phyloP scores from a whole-genome alignment of 345 rosid genomes.

The Geranium brycei region DNA sequence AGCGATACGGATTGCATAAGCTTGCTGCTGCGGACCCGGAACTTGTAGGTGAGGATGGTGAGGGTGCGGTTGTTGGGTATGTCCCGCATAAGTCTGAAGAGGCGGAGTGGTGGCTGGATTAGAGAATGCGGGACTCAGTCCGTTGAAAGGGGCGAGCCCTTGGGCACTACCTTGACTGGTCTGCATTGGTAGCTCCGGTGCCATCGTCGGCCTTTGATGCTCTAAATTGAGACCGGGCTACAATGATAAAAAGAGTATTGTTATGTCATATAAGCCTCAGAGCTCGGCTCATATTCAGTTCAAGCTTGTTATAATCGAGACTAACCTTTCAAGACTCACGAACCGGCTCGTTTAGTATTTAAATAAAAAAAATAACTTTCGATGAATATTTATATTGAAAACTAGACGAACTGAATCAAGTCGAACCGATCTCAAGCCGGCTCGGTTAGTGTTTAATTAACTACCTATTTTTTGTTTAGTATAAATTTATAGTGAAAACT shows the following conservation, averaged over 20 bases:
- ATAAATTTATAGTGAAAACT: too few species aligned
- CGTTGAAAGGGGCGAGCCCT: conserved; percentile 57
- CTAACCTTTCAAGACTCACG: too few species aligned
- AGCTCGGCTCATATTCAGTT: too few species aligned
- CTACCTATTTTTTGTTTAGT: too few species aligned
- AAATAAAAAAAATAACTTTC: too few species aligned
- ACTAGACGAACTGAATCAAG: too few species aligned
- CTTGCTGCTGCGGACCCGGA: conserved; percentile 53
- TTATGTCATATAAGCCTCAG: too few species aligned
- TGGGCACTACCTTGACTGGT: conserved; percentile 54
- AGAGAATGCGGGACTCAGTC: conserved; percentile 56
- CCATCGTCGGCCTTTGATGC: conserved; percentile 47
- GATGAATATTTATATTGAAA: too few species aligned
- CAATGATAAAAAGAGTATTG: conserved; percentile 10
- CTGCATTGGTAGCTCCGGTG: conserved; percentile 64
- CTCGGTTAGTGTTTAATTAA: too few species aligned
- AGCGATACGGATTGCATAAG: conserved; percentile 44
- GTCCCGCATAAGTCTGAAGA: conserved; percentile 54
- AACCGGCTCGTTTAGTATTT: too few species aligned
- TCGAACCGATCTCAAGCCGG: too few species aligned
- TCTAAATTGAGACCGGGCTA: conserved; percentile 39
- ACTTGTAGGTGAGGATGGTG: conserved; percentile 61
- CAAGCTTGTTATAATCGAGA: too few species aligned
- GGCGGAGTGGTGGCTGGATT: conserved; percentile 48
- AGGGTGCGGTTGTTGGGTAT: conserved; percentile 56